Evolutionary conservation across 2,329 filamentous ascomycete species (phyloP).

Genomic region (Colletotrichum liriopes): DNA sequence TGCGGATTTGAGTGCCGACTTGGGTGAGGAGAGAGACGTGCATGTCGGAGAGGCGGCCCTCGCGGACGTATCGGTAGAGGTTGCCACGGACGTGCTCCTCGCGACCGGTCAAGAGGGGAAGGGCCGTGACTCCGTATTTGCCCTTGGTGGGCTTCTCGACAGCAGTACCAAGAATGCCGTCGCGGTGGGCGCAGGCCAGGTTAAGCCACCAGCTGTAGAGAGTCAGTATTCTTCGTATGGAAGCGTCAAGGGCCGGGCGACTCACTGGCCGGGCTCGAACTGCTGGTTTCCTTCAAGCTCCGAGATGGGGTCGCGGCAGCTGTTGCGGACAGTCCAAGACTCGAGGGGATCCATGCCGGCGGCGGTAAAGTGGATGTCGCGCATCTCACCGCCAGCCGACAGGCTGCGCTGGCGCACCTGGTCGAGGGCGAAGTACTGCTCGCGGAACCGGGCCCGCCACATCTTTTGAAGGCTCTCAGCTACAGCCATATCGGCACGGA

Average conservation of each 20-base stretch:
- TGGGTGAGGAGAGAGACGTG: conserved; percentile 64
- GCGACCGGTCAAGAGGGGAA: conserved; percentile 67
- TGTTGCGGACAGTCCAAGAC: conserved; percentile 56
- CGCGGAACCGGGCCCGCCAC: conserved; percentile 62
- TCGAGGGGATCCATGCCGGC: conserved; percentile 49
- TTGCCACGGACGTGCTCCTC: conserved; percentile 59
- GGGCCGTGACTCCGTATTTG: conserved; percentile 60
- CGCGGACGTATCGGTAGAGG: conserved; percentile 61
- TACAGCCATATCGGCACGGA: conserved; percentile 53
- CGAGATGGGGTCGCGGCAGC: conserved; percentile 51
- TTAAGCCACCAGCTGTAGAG: conserved; percentile 70
- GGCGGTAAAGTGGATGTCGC: conserved; percentile 58
- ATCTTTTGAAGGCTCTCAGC: conserved; percentile 58
- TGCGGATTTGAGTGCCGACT: conserved; percentile 65
- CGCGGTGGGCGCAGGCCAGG: conserved; percentile 68
- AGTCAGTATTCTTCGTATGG: conserved; percentile 42
- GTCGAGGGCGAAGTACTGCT: conserved; percentile 63
- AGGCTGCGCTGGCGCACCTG: conserved; percentile 58
- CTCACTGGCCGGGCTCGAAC: conserved; percentile 67
- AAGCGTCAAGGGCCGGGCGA: conserved; percentile 4
- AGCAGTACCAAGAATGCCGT: conserved; percentile 66
- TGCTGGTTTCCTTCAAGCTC: conserved; percentile 58
- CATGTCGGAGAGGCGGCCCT: conserved; percentile 62
- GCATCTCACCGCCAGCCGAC: conserved; percentile 56
- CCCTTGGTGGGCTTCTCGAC: conserved; percentile 63